Percentiles rank a stretch among this genome's conserved stretches.
Conservation (phyloP, 805 yeast genomes). For the Aciculoconidium aculeatum region DNA sequence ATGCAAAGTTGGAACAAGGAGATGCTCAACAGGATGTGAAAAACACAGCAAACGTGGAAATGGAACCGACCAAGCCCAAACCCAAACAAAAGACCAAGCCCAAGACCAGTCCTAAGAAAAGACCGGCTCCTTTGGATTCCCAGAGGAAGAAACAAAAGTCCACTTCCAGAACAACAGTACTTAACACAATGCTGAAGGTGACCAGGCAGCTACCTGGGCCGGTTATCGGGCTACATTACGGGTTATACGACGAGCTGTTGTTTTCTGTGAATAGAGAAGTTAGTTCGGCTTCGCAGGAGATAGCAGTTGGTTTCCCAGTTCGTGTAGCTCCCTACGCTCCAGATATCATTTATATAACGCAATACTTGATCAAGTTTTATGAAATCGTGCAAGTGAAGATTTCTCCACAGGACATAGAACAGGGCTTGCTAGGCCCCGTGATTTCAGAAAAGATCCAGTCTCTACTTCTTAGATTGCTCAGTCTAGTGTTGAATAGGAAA, state of each 20-base stretch:
- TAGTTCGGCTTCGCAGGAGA: slow-evolving; percentile 9
- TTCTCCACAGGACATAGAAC: slow-evolving; percentile 36
- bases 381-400: slow-evolving; percentile 18
- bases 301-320: slow-evolving; percentile 33
- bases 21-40: too few species aligned
- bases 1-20: too few species aligned
- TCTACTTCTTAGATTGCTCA: slow-evolving; percentile 26
- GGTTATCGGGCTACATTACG: slow-evolving; percentile 27
- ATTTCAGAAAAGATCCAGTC: slow-evolving; percentile 28
- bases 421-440: too few species aligned
- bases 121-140: too few species aligned
- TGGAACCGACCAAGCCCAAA: too few species aligned
- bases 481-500: slow-evolving; percentile 33
- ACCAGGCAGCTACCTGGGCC: slow-evolving; percentile 37
- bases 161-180: slow-evolving; percentile 25
- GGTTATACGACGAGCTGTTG: slow-evolving; percentile 35
- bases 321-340: slow-evolving; percentile 21
- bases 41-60: too few species aligned
- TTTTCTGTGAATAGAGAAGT: slow-evolving; percentile 22
- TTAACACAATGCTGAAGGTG: slow-evolving; percentile 21
- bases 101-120: slow-evolving; percentile 5
- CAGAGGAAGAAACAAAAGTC: slow-evolving; percentile 2
- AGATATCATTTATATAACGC: slow-evolving; percentile 28
- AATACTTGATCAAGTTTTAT: slow-evolving; percentile 27
- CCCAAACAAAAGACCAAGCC: too few species aligned